Evolutionary conservation across 2,329 filamentous ascomycete genomes (phyloP), one percentile per base, ranked within the genome.

Genomic region (Talaromyces atroroseus): DNA sequence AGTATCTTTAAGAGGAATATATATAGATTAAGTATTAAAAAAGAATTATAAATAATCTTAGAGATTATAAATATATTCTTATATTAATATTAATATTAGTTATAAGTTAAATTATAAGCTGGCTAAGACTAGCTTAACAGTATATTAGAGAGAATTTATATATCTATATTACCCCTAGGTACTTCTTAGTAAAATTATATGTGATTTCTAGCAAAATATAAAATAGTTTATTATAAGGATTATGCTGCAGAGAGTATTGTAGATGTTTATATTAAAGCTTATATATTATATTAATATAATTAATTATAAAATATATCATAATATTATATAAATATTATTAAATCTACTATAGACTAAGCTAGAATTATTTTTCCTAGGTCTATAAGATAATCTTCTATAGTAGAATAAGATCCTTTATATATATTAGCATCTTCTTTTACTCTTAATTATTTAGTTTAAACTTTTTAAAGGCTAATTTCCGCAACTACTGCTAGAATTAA

Each of bases 361-460:
- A 52, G 54, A 64, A 61, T 46, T 59, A 52, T 47, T 61, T 64
- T 53, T 60, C 49, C 8, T 45, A 61, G 14, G 45, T 64, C 7
- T 46, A 54, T 1, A 62, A 36, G 10, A 58, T 54, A 18, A 59
- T 62, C 32, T 64, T 54, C 20, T 58, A 53, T 2, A 60, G 56
- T 34, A 58, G 55, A 7, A 58, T 53, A 5, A 66, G 38, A 52
- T 62, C 62, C 45, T 63, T 46, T 4, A 66, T 45, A 57, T 58
- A 51, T 36, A 64, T 63, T 11, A 57, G 54, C 26, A 55, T 48
- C 44, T 65, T 65, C 23, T 62, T 57, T 11, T 50, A 42, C 34
- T 55, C 58, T 47, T 60, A 42, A 2, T 2, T 44, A 36, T 56
- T 60, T 16, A 65, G 49, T n/a, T 61, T 59, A 21, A 64, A 57